Percentiles rank a stretch among this genome's conserved stretches.
These are phyloP conservation scores for Hylodesmum podocarpum DNA, from an alignment of 306 rosid species.

Conservation along the genomic window DNA sequence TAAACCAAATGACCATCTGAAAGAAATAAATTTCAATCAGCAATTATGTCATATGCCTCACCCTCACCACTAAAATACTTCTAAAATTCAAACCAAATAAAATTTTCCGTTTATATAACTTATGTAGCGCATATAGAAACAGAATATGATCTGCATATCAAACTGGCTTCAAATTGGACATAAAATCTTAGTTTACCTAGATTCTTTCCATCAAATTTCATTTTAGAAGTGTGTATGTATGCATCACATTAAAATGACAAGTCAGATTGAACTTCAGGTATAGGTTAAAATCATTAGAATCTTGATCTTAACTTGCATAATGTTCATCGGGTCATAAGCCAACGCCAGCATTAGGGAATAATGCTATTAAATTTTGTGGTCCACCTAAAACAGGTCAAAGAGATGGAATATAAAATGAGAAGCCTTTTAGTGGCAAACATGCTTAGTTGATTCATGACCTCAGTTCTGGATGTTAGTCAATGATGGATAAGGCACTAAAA, in stretches of 20 bases:
- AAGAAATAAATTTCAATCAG: slow-evolving; percentile 38
- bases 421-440: background rate
- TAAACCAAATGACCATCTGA: slow-evolving; percentile 95
- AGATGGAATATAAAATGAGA: background rate
- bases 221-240: background rate
- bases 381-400: background rate
- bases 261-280: background rate
- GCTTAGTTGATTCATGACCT: background rate
- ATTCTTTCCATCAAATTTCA: background rate
- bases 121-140: slow-evolving; percentile 11
- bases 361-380: background rate
- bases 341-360: background rate
- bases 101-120: background rate
- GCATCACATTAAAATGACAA: background rate
- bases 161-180: slow-evolving; percentile 8
- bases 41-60: slow-evolving; percentile 12
- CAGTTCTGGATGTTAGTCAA: background rate
- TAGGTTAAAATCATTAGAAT: too few relatives aligned
- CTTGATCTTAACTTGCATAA: slow-evolving; percentile 8
- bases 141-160: background rate
- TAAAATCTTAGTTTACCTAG: background rate
- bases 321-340: background rate
- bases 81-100: slow-evolving; percentile 12
- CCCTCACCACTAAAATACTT: background rate
- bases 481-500: background rate